Evolutionary conservation across 2,329 filamentous ascomycete genomes (phyloP).

Genomic region (Arthroderma sp.): DNA sequence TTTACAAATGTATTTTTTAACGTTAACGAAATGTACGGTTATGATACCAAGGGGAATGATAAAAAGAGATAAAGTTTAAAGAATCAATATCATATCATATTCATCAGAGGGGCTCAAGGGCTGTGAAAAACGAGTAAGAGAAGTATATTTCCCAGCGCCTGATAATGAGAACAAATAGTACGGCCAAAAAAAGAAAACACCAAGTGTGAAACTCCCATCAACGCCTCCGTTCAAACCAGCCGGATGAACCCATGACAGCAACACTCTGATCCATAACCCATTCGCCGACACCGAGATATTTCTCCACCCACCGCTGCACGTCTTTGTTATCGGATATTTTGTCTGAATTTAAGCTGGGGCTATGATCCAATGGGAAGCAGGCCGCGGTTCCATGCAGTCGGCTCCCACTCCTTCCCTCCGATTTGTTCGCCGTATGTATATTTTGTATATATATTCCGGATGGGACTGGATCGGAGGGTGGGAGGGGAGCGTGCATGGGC

Average conservation of each 20-base stretch:
- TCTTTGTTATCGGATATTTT: constrained; percentile 72
- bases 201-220: constrained; percentile 3
- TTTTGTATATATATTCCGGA: too few relatives aligned
- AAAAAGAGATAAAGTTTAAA: background rate
- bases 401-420: constrained; percentile 1
- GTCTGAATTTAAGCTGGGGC: constrained; percentile 72
- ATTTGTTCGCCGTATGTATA: background rate
- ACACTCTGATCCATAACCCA: constrained; percentile 98
- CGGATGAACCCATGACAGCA: constrained; percentile 72
- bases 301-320: constrained; percentile 76
- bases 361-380: constrained; percentile 17
- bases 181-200: background rate
- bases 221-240: constrained; percentile 70
- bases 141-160: background rate
- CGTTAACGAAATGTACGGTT: too few relatives aligned
- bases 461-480: background rate
- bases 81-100: too few relatives aligned
- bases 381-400: constrained; percentile 4
- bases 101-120: background rate
- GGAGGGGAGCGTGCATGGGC: constrained; percentile 1
- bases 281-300: constrained; percentile 87
- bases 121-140: background rate
- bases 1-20: background rate
- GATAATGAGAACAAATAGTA: background rate
- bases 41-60: background rate